Percentiles rank a stretch among this genome's conserved stretches.
Conservation (phyloP, 371 early-diverging fungal species). For the Mortierella sp. region DNA sequence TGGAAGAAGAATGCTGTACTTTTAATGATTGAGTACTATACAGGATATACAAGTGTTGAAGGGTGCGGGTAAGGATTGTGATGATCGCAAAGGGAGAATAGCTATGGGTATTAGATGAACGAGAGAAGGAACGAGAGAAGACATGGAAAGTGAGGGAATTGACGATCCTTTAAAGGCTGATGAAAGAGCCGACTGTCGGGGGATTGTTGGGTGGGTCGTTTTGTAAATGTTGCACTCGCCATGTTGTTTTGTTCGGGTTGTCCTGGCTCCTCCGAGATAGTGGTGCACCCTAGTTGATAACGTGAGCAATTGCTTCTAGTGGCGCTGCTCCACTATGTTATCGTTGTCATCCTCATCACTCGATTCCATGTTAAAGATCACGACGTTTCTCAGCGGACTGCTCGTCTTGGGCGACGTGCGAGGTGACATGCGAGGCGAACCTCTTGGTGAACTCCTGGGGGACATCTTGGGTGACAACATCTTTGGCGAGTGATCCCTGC, state of each 20-base stretch:
- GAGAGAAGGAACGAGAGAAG: no score
- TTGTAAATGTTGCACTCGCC: no score
- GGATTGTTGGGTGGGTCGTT: no score
- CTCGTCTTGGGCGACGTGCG: conserved; percentile 42
- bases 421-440: conserved; percentile 24
- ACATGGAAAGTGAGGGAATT: no score
- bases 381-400: conserved; percentile 46
- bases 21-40: neutral
- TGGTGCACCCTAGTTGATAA: no score
- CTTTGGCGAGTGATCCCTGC: conserved; percentile 21
- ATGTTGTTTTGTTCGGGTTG: neutral
- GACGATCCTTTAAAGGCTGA: no score
- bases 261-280: neutral
- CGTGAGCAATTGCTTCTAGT: neutral
- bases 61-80: neutral
- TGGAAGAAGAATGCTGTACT: neutral
- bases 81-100: no score
- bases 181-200: no score
- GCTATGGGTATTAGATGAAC: no score
- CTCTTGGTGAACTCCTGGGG: conserved; percentile 16
- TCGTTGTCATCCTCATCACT: conserved; percentile 31
- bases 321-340: conserved; percentile 3
- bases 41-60: neutral
- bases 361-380: conserved; percentile 39
- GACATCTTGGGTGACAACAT: conserved; percentile 17